Conservation (phyloP, 108 stramenopile genomes). For the Cyclotella sp. region DNA sequence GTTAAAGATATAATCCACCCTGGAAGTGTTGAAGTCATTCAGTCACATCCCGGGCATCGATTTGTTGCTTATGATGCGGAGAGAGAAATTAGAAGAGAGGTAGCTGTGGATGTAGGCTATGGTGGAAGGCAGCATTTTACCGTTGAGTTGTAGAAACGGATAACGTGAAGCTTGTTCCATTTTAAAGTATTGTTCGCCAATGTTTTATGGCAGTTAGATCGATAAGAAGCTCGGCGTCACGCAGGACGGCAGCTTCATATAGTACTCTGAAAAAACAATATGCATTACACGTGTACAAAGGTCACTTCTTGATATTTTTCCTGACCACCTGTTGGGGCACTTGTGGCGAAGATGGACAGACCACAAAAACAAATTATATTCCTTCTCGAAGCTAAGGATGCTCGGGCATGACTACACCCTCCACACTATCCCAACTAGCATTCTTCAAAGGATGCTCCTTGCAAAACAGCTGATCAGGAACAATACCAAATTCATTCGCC, state of each 20-base stretch:
- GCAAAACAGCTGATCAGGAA: constrained; percentile 77
- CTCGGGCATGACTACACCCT: constrained; percentile 58
- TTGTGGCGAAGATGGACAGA: no score
- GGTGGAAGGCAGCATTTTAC: constrained; percentile 44
- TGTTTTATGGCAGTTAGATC: no score
- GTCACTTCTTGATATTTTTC: no score
- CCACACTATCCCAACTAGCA: constrained; percentile 23
- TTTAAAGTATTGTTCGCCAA: no score
- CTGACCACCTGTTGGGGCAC: no score
- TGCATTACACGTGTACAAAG: no score
- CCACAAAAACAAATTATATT: no score
- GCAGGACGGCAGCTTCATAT: no score
- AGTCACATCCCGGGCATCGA: constrained; percentile 58
- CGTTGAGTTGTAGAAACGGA: constrained; percentile 40
- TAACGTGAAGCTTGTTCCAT: no score
- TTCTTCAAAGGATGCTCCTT: constrained; percentile 60
- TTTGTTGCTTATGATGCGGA: constrained; percentile 61
- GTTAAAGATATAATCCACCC: constrained; percentile 39
- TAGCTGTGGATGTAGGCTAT: constrained; percentile 37
- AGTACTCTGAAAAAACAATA: no score
- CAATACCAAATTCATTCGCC: constrained; percentile 87
- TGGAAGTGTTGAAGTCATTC: constrained; percentile 39
- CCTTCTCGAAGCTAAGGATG: constrained; percentile 20
- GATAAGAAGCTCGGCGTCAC: no score
- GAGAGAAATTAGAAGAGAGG: constrained; percentile 34